Percentiles rank a stretch among this genome's conserved stretches.
Conservation (phyloP, 2,329 filamentous ascomycete genomes). For the Aureobasidium zeae region DNA sequence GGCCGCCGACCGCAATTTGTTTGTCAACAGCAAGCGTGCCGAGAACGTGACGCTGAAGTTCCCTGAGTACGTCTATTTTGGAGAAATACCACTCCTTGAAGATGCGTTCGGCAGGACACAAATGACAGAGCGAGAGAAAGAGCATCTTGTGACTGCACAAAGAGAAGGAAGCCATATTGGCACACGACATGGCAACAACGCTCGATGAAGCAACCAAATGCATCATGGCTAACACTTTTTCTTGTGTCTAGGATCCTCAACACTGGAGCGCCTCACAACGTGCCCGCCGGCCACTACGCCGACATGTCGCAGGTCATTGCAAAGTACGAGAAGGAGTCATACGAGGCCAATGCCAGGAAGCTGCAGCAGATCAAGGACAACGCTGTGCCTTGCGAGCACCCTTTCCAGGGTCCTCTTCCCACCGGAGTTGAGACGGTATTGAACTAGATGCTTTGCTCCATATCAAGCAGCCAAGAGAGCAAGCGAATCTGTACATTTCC, state of each 20-base stretch:
- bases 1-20: constrained; percentile 52
- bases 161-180: neutral
- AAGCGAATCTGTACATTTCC: too few relatives aligned
- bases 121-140: constrained; percentile 2
- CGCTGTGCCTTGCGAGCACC: constrained; percentile 25
- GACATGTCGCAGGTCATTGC: constrained; percentile 52
- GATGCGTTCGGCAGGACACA: neutral
- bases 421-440: constrained; percentile 7
- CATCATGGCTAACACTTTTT: constrained; percentile 14
- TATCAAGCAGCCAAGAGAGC: constrained; percentile 10
- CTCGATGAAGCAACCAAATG: neutral
- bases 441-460: constrained; percentile 6
- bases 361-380: constrained; percentile 34
- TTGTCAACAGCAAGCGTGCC: constrained; percentile 38
- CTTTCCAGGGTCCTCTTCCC: constrained; percentile 8
- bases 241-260: constrained; percentile 49
- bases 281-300: constrained; percentile 49
- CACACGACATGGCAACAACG: neutral
- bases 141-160: too few relatives aligned
- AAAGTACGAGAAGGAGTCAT: constrained; percentile 52
- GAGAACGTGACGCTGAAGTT: constrained; percentile 47
- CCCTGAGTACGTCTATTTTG: constrained; percentile 55
- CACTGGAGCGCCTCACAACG: constrained; percentile 53
- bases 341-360: constrained; percentile 49
- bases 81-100: neutral